Percentiles rank a stretch among this genome's conserved stretches.
phyloP scores from a whole-genome alignment of 306 rosid genomes.

The Parietaria judaica region DNA sequence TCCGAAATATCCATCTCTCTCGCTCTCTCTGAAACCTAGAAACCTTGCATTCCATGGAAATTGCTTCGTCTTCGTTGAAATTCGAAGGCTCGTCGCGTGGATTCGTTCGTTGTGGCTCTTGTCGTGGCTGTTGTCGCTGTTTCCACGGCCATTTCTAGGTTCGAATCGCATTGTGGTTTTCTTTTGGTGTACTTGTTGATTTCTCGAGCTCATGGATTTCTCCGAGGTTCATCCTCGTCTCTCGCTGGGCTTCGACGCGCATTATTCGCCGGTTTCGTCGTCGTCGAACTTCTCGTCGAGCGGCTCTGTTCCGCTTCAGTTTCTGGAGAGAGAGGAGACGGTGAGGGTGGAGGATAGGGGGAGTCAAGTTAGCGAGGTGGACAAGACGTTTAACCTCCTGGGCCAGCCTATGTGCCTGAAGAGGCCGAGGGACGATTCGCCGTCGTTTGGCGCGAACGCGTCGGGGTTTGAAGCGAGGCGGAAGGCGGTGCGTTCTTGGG shows the following conservation, averaged over 20 bases:
- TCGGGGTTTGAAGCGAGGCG: slow-evolving; percentile 29
- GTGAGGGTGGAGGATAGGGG: slow-evolving; percentile 27
- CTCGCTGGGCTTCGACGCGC: slow-evolving; percentile 46
- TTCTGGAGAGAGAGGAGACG: slow-evolving; percentile 29
- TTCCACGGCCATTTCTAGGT: slow-evolving; percentile 32
- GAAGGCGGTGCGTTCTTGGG: slow-evolving; percentile 45
- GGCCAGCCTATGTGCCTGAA: slow-evolving; percentile 43
- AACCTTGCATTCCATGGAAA: slow-evolving; percentile 30
- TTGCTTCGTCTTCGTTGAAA: slow-evolving; percentile 21
- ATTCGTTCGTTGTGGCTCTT: slow-evolving; percentile 27
- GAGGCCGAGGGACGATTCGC: slow-evolving; percentile 40
- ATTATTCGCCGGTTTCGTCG: slow-evolving; percentile 21
- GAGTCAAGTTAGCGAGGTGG: slow-evolving; percentile 19
- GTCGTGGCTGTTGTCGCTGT: slow-evolving; percentile 58
- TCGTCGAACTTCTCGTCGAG: slow-evolving; percentile 22
- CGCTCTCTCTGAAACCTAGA: not conserved
- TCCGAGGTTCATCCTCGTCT: slow-evolving; percentile 45
- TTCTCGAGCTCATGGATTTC: slow-evolving; percentile 30
- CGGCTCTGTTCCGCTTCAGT: slow-evolving; percentile 23
- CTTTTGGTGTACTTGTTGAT: not conserved
- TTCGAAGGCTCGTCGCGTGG: slow-evolving; percentile 28
- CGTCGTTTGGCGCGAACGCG: slow-evolving; percentile 13
- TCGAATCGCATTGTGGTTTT: not conserved
- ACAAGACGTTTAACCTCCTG: slow-evolving; percentile 49
- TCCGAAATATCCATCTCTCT: not conserved